Percentiles rank a stretch among this genome's conserved stretches.
Evolutionary conservation across 805 yeast species (phyloP).

Genomic region (Saccharomycopsis amapae): DNA sequence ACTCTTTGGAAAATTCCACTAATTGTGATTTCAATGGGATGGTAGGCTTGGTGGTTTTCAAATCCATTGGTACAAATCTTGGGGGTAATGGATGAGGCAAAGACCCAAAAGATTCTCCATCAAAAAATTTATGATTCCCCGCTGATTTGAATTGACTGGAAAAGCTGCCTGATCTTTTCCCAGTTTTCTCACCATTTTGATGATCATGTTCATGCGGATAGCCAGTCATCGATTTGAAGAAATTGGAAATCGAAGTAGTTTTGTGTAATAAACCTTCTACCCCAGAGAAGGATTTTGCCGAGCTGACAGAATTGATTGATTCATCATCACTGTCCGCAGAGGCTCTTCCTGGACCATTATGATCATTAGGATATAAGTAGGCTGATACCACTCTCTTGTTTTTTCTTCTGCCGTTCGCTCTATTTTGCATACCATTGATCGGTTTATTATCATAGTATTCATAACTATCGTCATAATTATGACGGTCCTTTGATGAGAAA

Average conservation of each 20-base stretch:
- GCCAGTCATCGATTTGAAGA: constrained; percentile 15
- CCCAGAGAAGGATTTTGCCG: constrained; percentile 4
- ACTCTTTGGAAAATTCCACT: constrained; percentile 73
- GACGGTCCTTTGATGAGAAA: background rate
- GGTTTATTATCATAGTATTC: background rate
- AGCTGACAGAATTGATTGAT: background rate
- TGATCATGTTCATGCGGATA: constrained; percentile 1
- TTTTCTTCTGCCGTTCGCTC: background rate
- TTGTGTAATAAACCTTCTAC: constrained; percentile 7
- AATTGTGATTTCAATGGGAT: constrained; percentile 57
- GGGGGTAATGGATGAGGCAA: constrained; percentile 21
- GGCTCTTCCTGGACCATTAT: constrained; percentile 9
- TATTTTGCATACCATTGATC: background rate
- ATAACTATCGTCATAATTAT: background rate
- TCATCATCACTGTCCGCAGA: constrained; percentile 2
- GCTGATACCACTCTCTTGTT: constrained; percentile 7
- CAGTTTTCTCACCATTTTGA: background rate
- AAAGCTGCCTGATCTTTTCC: constrained; percentile 5
- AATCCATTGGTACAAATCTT: constrained; percentile 25
- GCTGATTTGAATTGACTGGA: constrained; percentile 12
- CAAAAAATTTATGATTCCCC: constrained; percentile 6
- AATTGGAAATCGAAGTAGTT: constrained; percentile 12
- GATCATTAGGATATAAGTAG: too few species aligned
- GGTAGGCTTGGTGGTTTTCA: constrained; percentile 32
- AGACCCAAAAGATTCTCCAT: constrained; percentile 2